phyloP scores from a whole-genome alignment of 495 filamentous ascomycete species.

The Schizothecium vesticola region DNA sequence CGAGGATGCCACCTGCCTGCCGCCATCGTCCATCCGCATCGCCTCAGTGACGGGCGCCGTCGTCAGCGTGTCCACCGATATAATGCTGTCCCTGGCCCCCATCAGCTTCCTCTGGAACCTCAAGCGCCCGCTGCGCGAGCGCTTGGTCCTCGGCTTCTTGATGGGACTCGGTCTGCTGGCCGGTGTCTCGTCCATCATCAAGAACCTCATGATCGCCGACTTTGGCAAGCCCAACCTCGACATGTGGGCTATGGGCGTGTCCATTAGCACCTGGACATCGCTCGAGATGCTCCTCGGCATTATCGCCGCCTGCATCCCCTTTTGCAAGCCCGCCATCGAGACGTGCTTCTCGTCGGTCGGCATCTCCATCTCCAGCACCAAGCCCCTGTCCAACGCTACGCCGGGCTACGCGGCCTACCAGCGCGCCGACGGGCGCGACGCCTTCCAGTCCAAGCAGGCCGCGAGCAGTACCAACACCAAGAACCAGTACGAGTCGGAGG shows the following conservation, averaged over 20 bases:
- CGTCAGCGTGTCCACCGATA: background rate
- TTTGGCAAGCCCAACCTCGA: constrained; percentile 10
- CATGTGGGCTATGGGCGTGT: background rate
- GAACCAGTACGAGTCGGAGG: background rate
- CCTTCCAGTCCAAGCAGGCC: background rate
- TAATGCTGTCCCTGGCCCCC: constrained; percentile 10
- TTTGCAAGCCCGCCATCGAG: background rate
- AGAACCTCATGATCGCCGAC: constrained; percentile 21
- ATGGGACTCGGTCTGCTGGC: constrained; percentile 33
- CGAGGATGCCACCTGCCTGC: background rate
- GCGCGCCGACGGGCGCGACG: background rate
- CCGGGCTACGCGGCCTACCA: constrained; percentile 12
- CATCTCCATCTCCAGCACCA: background rate
- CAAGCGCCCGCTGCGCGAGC: constrained; percentile 27
- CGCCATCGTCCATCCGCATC: background rate
- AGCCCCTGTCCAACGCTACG: background rate
- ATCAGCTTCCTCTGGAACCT: constrained; percentile 30
- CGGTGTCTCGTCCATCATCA: constrained; percentile 23
- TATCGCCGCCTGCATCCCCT: background rate
- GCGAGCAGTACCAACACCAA: background rate
- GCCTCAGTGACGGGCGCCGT: background rate
- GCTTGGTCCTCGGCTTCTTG: constrained; percentile 24
- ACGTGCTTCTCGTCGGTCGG: background rate
- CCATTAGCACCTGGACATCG: background rate
- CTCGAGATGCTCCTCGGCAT: background rate